These are phyloP conservation scores for Fagus crenata DNA, from an alignment of 306 rosid species.

Conservation along the genomic window DNA sequence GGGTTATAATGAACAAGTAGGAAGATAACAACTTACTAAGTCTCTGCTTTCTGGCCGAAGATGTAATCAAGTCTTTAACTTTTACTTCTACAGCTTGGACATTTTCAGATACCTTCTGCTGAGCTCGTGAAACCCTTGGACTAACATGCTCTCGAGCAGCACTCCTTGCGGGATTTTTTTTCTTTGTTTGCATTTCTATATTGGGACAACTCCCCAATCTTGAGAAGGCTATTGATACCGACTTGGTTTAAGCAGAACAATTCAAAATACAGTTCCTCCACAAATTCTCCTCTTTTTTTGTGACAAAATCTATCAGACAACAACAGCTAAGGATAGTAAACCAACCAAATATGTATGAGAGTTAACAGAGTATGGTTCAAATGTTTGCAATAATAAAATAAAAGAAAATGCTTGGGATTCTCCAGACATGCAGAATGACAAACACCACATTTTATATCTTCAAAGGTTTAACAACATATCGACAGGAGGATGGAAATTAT, in stretches of 20 bases:
- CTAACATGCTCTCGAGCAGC: slow-evolving; percentile 48
- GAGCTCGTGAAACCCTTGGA: slow-evolving; percentile 66
- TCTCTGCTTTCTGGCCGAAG: slow-evolving; percentile 69
- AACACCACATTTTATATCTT: not conserved
- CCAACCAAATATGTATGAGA: not conserved
- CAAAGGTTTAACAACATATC: not conserved
- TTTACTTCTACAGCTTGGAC: slow-evolving; percentile 57
- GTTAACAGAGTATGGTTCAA: not conserved
- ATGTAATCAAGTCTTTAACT: slow-evolving; percentile 62
- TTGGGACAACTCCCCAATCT: slow-evolving; percentile 17
- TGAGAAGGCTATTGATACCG: slow-evolving; percentile 11
- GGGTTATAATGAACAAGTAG: not conserved
- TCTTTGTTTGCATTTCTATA: slow-evolving; percentile 74
- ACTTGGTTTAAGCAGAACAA: slow-evolving; percentile 25
- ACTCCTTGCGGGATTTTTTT: slow-evolving; percentile 53
- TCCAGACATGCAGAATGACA: not conserved
- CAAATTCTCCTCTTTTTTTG: not conserved
- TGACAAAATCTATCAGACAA: not conserved
- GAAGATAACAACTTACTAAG: slow-evolving; percentile 47
- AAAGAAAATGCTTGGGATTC: not conserved
- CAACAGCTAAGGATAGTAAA: not conserved
- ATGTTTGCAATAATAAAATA: not conserved
- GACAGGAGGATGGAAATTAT: not conserved
- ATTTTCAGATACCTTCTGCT: slow-evolving; percentile 55
- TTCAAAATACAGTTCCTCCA: slow-evolving; percentile 23